Conservation (phyloP, 495 filamentous ascomycete genomes). For the Cryomyces minteri region DNA sequence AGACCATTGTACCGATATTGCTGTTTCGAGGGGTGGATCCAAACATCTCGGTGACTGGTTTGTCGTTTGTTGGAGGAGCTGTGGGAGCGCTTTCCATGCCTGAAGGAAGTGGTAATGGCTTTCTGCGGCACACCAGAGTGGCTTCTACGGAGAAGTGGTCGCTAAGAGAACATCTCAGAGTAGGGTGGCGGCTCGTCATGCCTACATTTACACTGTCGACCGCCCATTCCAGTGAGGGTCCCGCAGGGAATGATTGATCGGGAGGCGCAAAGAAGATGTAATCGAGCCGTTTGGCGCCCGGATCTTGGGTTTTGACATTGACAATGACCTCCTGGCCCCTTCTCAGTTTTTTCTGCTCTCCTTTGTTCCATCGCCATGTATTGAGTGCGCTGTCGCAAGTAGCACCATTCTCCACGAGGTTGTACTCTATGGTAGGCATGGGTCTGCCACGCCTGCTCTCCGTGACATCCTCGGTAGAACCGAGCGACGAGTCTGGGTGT, state of each 20-base stretch:
- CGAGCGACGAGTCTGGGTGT: slow-evolving; percentile 64
- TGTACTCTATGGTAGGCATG: slow-evolving; percentile 54
- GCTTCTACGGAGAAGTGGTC: slow-evolving; percentile 84
- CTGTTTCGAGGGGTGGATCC: neutral
- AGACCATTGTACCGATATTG: slow-evolving; percentile 1
- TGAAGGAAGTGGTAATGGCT: slow-evolving; percentile 15
- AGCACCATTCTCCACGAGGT: slow-evolving; percentile 61
- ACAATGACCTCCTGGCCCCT: slow-evolving; percentile 37
- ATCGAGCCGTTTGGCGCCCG: slow-evolving; percentile 70
- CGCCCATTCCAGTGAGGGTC: slow-evolving; percentile 30
- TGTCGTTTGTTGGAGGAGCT: neutral
- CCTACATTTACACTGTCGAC: slow-evolving; percentile 51
- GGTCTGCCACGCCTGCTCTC: slow-evolving; percentile 38
- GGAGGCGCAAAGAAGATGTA: slow-evolving; percentile 55
- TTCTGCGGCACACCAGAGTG: slow-evolving; percentile 23
- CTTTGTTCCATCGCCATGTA: slow-evolving; percentile 80
- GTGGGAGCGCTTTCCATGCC: neutral
- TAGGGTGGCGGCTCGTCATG: slow-evolving; percentile 72
- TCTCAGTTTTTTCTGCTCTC: slow-evolving; percentile 35
- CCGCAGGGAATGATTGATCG: too few species aligned
- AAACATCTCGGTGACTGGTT: slow-evolving; percentile 1
- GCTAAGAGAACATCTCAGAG: slow-evolving; percentile 63
- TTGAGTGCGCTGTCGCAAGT: slow-evolving; percentile 77
- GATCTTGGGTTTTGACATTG: slow-evolving; percentile 43
- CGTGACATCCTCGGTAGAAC: slow-evolving; percentile 40